Percentiles rank a stretch among this genome's conserved stretches.
phyloP scores from a whole-genome alignment of 2,329 filamentous ascomycete species.

The Phialophora verrucosa region DNA sequence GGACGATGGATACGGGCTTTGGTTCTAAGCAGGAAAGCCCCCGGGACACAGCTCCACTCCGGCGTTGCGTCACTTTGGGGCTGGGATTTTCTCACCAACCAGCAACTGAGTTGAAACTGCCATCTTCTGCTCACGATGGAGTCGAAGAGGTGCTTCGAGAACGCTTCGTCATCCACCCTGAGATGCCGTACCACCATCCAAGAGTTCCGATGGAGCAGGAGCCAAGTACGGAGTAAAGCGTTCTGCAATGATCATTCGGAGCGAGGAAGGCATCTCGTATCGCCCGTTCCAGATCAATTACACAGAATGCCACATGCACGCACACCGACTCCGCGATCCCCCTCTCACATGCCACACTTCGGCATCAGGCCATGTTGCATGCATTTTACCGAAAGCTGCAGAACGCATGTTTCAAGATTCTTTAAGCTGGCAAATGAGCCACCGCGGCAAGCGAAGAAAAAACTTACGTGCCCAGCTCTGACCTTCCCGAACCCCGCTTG shows the following conservation, averaged over 20 bases:
- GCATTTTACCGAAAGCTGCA: conserved; percentile 20
- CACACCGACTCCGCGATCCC: conserved; percentile 9
- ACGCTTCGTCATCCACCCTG: background rate
- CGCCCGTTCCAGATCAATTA: conserved; percentile 20
- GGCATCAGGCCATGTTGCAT: conserved; percentile 22
- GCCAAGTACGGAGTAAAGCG: background rate
- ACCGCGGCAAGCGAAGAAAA: conserved; percentile 10
- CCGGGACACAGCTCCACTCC: conserved; percentile 23
- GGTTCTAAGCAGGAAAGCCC: conserved; percentile 13
- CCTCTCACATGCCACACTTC: conserved; percentile 30
- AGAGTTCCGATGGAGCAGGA: background rate
- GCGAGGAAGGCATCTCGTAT: background rate
- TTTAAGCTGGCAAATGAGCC: conserved; percentile 11
- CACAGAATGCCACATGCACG: conserved; percentile 25
- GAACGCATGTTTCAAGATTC: conserved; percentile 30
- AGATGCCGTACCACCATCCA: background rate
- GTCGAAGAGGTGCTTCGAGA: conserved; percentile 4
- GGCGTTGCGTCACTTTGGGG: conserved; percentile 29
- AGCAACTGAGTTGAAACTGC: conserved; percentile 1
- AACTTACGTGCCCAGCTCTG: conserved; percentile 15
- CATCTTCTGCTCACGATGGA: conserved; percentile 2
- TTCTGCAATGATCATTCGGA: background rate
- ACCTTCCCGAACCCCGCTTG: conserved; percentile 27
- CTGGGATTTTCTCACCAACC: conserved; percentile 7
- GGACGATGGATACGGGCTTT: conserved; percentile 18